phyloP scores from a whole-genome alignment of 163 green algal species.

The Chloromonas sp. region DNA sequence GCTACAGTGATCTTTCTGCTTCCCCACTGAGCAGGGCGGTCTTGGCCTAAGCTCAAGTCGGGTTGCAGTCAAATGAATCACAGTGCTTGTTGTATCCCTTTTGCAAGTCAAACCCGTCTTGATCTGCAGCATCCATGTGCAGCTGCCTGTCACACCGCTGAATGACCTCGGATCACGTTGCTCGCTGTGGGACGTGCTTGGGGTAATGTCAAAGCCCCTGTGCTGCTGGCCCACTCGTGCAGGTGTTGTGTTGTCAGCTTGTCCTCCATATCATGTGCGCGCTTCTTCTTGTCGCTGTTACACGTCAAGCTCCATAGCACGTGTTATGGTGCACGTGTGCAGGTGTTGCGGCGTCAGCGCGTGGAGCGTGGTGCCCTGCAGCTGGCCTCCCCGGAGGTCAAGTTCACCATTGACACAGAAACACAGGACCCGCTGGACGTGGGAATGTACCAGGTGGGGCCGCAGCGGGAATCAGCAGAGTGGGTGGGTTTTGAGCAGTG shows the following conservation, averaged over 20 bases:
- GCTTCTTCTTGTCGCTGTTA: neutral
- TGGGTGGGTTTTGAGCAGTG: too few species aligned
- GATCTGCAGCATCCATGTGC: too few species aligned
- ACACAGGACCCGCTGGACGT: constrained; percentile 88
- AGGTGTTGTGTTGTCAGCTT: neutral
- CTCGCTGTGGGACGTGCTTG: too few species aligned
- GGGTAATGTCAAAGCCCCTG: neutral
- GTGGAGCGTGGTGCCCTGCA: constrained; percentile 69
- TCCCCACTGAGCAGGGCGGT: neutral
- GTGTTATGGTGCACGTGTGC: constrained; percentile 1
- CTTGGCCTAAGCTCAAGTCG: too few species aligned
- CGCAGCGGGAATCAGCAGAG: too few species aligned
- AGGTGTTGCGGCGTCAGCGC: constrained; percentile 21
- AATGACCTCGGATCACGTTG: too few species aligned
- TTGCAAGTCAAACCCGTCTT: too few species aligned
- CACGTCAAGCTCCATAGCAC: neutral
- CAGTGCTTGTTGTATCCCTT: too few species aligned
- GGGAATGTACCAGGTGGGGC: constrained; percentile 81
- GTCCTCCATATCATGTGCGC: neutral
- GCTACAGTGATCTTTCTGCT: neutral
- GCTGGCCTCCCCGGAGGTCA: constrained; percentile 91
- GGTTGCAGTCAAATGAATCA: too few species aligned
- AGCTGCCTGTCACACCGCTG: too few species aligned
- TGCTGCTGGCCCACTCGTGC: neutral
- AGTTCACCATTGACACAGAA: constrained; percentile 88